Evolutionary conservation across 2,329 filamentous ascomycete species (phyloP).

Genomic region (Scleromitrula shiraiana): DNA sequence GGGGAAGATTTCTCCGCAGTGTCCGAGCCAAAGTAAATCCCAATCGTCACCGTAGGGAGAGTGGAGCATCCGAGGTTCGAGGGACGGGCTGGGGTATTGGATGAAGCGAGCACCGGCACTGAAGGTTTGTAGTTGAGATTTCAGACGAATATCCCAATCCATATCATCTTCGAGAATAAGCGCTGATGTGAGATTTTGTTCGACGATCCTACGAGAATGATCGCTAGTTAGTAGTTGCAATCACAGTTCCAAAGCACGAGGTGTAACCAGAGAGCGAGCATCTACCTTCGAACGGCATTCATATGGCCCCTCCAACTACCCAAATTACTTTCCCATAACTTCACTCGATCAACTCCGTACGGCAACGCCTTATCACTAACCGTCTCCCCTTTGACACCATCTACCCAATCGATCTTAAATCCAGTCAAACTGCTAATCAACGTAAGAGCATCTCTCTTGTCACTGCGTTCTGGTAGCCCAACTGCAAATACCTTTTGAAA

Average conservation of each 20-base stretch:
- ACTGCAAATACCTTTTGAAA: slow-evolving; percentile 41
- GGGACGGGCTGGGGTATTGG: slow-evolving; percentile 1
- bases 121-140: slow-evolving; percentile 26
- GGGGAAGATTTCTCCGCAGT: slow-evolving; percentile 29
- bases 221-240: not conserved
- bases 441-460: slow-evolving; percentile 41
- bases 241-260: too few relatives aligned
- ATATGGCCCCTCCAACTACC: slow-evolving; percentile 37
- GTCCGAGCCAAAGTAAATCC: slow-evolving; percentile 33
- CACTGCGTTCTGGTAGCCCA: slow-evolving; percentile 38
- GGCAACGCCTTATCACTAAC: slow-evolving; percentile 38
- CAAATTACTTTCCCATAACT: slow-evolving; percentile 28
- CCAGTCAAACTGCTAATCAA: slow-evolving; percentile 36
- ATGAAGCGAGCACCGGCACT: slow-evolving; percentile 12
- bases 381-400: slow-evolving; percentile 35
- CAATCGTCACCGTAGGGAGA: slow-evolving; percentile 30
- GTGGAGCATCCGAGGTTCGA: not conserved
- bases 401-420: slow-evolving; percentile 37
- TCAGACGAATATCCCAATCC: slow-evolving; percentile 37
- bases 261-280: too few relatives aligned
- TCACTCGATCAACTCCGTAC: not conserved
- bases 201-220: slow-evolving; percentile 19
- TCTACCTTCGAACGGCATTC: slow-evolving; percentile 30
- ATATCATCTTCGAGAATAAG: slow-evolving; percentile 38
- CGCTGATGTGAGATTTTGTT: slow-evolving; percentile 31